These are phyloP conservation scores for Fusarium oligoseptatum DNA, from an alignment of 2,329 filamentous ascomycete species.

Conservation along the genomic window DNA sequence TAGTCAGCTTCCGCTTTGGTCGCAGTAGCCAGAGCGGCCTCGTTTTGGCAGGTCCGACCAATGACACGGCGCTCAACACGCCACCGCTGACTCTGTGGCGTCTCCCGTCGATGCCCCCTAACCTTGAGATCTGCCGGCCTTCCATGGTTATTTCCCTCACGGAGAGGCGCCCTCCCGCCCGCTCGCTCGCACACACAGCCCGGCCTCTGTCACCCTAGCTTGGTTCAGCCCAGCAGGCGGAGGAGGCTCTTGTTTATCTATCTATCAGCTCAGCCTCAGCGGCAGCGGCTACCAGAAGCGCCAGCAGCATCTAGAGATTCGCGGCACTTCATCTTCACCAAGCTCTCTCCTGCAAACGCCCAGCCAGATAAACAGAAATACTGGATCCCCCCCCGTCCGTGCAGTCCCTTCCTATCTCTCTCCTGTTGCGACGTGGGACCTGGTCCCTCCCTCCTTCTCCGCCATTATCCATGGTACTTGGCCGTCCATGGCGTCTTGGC, in stretches of 20 bases:
- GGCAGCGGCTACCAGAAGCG: background rate
- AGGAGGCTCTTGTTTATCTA: background rate
- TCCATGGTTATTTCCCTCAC: background rate
- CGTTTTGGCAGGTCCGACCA: slow-evolving; percentile 6
- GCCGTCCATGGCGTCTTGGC: slow-evolving; percentile 36
- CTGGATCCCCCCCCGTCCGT: slow-evolving; percentile 21
- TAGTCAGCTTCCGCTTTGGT: slow-evolving; percentile 16
- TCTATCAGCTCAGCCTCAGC: background rate
- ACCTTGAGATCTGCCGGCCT: slow-evolving; percentile 7
- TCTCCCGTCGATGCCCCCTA: background rate
- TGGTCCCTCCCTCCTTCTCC: slow-evolving; percentile 4
- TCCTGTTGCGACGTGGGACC: slow-evolving; percentile 1
- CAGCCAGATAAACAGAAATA: slow-evolving; percentile 36
- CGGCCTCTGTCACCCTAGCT: background rate
- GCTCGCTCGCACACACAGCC: background rate
- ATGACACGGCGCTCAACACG: background rate
- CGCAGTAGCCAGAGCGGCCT: background rate
- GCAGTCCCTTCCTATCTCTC: slow-evolving; percentile 21
- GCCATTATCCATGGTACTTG: slow-evolving; percentile 30
- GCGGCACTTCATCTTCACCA: slow-evolving; percentile 29
- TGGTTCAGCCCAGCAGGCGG: background rate
- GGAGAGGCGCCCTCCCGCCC: background rate
- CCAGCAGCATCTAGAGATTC: slow-evolving; percentile 13
- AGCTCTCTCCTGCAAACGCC: slow-evolving; percentile 12
- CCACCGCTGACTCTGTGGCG: slow-evolving; percentile 17